Evolutionary conservation across 768 basidiomycete genomes (phyloP).

Genomic region (Amanita rimosa): DNA sequence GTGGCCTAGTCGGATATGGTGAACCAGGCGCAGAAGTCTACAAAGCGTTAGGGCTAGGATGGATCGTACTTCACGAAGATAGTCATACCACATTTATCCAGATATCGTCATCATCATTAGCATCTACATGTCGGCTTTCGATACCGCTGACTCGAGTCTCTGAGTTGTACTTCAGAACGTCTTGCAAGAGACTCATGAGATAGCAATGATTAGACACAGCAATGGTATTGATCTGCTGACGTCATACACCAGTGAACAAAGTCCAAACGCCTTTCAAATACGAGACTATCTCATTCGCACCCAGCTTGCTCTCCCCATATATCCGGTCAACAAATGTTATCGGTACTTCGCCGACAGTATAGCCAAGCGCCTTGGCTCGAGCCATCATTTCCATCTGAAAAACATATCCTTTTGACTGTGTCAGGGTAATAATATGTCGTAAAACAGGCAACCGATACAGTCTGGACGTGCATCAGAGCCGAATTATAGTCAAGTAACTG

Average conservation of each 20-base stretch:
- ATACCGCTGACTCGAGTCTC: slow-evolving; percentile 1
- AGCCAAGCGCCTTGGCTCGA: slow-evolving; percentile 72
- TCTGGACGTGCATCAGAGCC: slow-evolving; percentile 22
- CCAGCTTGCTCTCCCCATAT: slow-evolving; percentile 88
- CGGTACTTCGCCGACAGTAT: slow-evolving; percentile 82
- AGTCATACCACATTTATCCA: slow-evolving; percentile 58
- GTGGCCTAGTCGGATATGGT: slow-evolving; percentile 52
- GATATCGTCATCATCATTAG: slow-evolving; percentile 57
- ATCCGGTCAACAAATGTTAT: slow-evolving; percentile 94
- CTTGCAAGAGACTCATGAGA: slow-evolving; percentile 58
- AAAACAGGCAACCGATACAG: slow-evolving; percentile 71
- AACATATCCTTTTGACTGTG: slow-evolving; percentile 83
- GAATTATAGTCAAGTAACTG: not conserved
- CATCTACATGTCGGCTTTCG: slow-evolving; percentile 10
- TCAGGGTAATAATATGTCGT: slow-evolving; percentile 73
- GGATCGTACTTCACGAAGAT: slow-evolving; percentile 6
- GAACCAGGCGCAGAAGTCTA: slow-evolving; percentile 63
- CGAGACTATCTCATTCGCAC: slow-evolving; percentile 77
- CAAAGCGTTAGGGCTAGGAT: not conserved
- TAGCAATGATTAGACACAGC: slow-evolving; percentile 7
- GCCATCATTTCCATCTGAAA: slow-evolving; percentile 99
- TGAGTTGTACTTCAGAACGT: slow-evolving; percentile 47
- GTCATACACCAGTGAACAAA: slow-evolving; percentile 60
- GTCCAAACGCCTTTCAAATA: slow-evolving; percentile 82
- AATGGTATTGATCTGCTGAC: not conserved